These are phyloP conservation scores for Penicillium sp. DNA, from an alignment of 2,329 filamentous ascomycete genomes.

Conservation along the genomic window DNA sequence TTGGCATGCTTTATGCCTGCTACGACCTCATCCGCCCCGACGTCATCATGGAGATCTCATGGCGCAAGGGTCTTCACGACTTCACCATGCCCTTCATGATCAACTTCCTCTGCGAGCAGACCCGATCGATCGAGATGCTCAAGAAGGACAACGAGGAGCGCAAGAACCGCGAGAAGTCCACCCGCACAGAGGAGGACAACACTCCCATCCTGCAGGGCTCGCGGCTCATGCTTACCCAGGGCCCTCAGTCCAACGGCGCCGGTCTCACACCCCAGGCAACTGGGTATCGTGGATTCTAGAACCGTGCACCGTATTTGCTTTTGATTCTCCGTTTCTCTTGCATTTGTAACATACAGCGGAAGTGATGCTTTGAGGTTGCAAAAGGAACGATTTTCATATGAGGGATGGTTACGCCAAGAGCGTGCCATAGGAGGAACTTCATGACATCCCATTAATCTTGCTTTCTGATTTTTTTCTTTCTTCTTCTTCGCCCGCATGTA, in stretches of 20 bases:
- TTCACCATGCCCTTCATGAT: constrained; percentile 99
- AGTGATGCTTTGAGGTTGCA: constrained; percentile 30
- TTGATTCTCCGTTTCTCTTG: constrained; percentile 22
- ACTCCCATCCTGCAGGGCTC: constrained; percentile 87
- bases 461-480: constrained; percentile 14
- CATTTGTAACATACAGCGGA: constrained; percentile 38
- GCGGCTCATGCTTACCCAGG: constrained; percentile 93
- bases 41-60: constrained; percentile 91
- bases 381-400: constrained; percentile 25
- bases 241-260: constrained; percentile 71
- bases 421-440: constrained; percentile 11
- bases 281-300: constrained; percentile 63
- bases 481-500: constrained; percentile 24
- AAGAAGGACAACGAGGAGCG: constrained; percentile 97
- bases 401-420: constrained; percentile 8
- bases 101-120: constrained; percentile 92
- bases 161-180: constrained; percentile 68
- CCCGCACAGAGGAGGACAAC: constrained; percentile 88
- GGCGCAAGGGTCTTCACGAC: constrained; percentile 90
- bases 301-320: constrained; percentile 18
- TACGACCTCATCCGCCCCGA: constrained; percentile 95
- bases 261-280: constrained; percentile 88
- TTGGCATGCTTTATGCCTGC: constrained; percentile 99
- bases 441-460: constrained; percentile 25
- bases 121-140: constrained; percentile 75